phyloP scores from a whole-genome alignment of 441 rosid genomes.

The Kokia cookei region DNA sequence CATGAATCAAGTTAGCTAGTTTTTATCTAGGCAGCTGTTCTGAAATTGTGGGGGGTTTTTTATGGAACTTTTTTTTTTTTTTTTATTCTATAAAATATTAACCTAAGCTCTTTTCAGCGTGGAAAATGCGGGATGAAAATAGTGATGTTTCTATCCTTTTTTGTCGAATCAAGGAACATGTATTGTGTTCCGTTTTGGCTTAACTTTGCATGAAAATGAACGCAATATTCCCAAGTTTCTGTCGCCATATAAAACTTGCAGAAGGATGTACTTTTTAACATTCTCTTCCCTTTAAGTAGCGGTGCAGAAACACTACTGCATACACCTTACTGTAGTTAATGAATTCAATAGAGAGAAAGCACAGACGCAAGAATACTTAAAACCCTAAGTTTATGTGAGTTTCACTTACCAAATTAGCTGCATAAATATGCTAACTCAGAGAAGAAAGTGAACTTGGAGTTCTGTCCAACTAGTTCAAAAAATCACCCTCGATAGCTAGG shows the following conservation, averaged over 20 bases:
- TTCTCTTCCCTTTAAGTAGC: neutral
- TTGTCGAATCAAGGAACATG: neutral
- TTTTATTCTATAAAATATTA: neutral
- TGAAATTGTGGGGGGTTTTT: neutral
- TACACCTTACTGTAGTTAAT: neutral
- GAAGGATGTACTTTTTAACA: too few species aligned
- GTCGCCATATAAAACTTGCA: neutral
- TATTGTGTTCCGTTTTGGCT: too few species aligned
- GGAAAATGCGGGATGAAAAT: neutral
- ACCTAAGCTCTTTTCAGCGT: neutral
- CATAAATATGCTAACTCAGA: neutral
- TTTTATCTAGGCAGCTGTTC: neutral
- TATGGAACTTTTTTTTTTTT: neutral
- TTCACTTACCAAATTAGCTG: neutral
- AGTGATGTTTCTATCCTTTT: neutral
- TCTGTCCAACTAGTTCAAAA: too few species aligned
- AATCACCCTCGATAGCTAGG: too few species aligned
- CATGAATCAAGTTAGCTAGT: neutral
- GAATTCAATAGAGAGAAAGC: neutral
- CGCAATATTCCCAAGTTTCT: neutral
- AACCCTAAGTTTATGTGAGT: neutral
- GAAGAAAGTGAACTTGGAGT: too few species aligned
- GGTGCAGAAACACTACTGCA: neutral
- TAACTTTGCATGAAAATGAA: neutral
- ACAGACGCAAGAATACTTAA: neutral